Evolutionary conservation across 495 filamentous ascomycete genomes (phyloP).

Genomic region (Daldinia childiae): DNA sequence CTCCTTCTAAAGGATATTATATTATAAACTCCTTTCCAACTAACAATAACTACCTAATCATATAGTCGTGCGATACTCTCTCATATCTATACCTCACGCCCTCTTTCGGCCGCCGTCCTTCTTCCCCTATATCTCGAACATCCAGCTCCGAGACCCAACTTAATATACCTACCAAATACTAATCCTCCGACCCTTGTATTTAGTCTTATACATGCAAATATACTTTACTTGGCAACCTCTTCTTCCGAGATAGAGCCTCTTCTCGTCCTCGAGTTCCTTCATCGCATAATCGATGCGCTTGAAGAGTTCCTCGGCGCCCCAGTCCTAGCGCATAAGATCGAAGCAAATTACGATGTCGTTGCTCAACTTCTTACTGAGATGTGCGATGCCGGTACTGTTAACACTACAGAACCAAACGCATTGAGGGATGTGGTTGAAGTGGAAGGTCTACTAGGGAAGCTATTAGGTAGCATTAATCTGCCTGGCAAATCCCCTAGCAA

Average conservation of each 20-base stretch:
- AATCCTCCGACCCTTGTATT: constrained; percentile 90
- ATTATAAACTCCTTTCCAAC: background rate
- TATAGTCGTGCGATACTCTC: constrained; percentile 58
- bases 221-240: constrained; percentile 85
- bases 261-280: constrained; percentile 95
- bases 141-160: constrained; percentile 80
- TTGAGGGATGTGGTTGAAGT: constrained; percentile 91
- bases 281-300: constrained; percentile 89
- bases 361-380: constrained; percentile 94
- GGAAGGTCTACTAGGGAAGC: constrained; percentile 85
- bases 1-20: background rate
- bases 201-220: constrained; percentile 83
- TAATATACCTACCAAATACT: constrained; percentile 83
- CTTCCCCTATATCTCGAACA: constrained; percentile 89
- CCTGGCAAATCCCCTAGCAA: constrained; percentile 57
- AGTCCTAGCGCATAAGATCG: constrained; percentile 83
- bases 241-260: constrained; percentile 89
- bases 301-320: constrained; percentile 97
- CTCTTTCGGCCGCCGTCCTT: constrained; percentile 77
- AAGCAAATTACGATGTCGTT: constrained; percentile 90
- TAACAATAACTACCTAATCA: constrained; percentile 9
- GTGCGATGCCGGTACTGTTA: constrained; percentile 92
- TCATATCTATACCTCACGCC: constrained; percentile 71
- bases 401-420: constrained; percentile 92
- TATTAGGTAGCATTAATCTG: constrained; percentile 87